Percentiles rank a stretch among this genome's conserved stretches.
phyloP scores from a whole-genome alignment of 805 yeast species.

The Zygotorulaspora chibaensis region DNA sequence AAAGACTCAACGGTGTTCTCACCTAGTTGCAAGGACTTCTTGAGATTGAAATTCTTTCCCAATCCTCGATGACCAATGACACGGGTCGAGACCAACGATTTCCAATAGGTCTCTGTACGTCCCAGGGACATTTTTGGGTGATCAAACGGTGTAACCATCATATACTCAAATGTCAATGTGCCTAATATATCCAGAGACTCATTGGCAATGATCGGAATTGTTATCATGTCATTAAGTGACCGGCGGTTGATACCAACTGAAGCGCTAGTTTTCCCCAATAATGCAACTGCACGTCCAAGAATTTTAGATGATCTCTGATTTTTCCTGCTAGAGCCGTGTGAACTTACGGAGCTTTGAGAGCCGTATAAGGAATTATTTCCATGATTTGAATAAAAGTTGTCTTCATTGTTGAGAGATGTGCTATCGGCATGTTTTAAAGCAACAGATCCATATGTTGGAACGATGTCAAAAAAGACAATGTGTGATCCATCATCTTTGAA shows the following conservation, averaged over 20 bases:
- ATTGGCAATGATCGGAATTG: constrained; percentile 73
- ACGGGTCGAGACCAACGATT: constrained; percentile 77
- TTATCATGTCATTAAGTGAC: constrained; percentile 59
- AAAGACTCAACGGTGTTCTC: constrained; percentile 94
- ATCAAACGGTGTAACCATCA: constrained; percentile 65
- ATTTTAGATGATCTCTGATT: constrained; percentile 35
- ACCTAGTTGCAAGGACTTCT: constrained; percentile 82
- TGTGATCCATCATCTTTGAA: constrained; percentile 49
- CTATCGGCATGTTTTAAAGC: constrained; percentile 7
- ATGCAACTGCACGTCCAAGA: constrained; percentile 81
- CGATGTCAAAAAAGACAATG: constrained; percentile 72
- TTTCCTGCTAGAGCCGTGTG: constrained; percentile 1
- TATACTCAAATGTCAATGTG: constrained; percentile 65
- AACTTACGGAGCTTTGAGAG: constrained; percentile 8
- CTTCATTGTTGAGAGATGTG: background rate
- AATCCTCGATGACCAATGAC: constrained; percentile 95
- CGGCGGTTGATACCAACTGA: constrained; percentile 64
- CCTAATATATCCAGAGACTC: constrained; percentile 74
- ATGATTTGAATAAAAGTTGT: background rate
- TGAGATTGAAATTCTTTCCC: constrained; percentile 74
- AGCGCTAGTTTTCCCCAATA: constrained; percentile 57
- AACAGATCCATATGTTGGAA: constrained; percentile 73
- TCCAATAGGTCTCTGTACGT: constrained; percentile 76
- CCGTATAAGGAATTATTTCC: background rate
- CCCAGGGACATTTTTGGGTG: constrained; percentile 21